phyloP scores from a whole-genome alignment of 176 grass and related monocot genomes.

The bread wheat (Triticum aestivum) region IWGSC_CS_RefSeq_v2.1 NC_057799.1:334044296-334044795 shows the following conservation, averaged over 20 bases:
- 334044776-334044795: too few species aligned
- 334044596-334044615: too few species aligned
- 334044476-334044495: neutral
- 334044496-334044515: neutral
- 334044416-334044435: conserved; percentile 25
- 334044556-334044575: too few species aligned
- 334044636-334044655: too few species aligned
- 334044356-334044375: conserved; percentile 73
- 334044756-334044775: too few species aligned
- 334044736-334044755: too few species aligned
- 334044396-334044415: neutral
- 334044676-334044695: too few species aligned
- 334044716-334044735: too few species aligned
- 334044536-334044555: conserved; percentile 57
- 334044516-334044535: conserved; percentile 52
- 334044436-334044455: conserved; percentile 62
- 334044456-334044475: conserved; percentile 48
- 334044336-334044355: conserved; percentile 76
- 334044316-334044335: conserved; percentile 77
- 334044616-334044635: too few species aligned
- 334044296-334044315: conserved; percentile 81
- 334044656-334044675: too few species aligned
- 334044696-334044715: too few species aligned
- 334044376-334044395: conserved; percentile 55
- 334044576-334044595: too few species aligned